Percentiles rank a stretch among this genome's conserved stretches.
phyloP scores from a whole-genome alignment of 2,329 filamentous ascomycete genomes.

The Emmonsia crescens region DNA sequence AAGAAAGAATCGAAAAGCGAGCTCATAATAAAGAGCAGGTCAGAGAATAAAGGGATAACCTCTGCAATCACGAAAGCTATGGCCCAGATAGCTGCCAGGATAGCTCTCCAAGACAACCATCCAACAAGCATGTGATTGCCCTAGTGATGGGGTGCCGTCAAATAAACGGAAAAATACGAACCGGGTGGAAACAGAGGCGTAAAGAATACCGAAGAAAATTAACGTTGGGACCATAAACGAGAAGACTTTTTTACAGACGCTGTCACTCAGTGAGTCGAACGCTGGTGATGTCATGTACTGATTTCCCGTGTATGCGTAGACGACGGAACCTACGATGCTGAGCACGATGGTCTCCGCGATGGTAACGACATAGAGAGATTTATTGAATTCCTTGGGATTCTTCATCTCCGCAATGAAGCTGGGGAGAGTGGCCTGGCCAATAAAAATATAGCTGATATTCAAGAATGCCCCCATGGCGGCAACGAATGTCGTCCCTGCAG shows the following conservation, averaged over 20 bases:
- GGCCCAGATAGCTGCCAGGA: constrained; percentile 64
- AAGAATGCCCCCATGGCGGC: constrained; percentile 76
- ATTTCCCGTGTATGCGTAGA: constrained; percentile 80
- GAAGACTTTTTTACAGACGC: constrained; percentile 72
- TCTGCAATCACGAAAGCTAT: constrained; percentile 85
- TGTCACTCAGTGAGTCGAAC: constrained; percentile 68
- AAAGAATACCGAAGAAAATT: constrained; percentile 83
- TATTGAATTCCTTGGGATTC: constrained; percentile 70
- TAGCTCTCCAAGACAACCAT: constrained; percentile 67
- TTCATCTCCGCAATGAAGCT: constrained; percentile 96
- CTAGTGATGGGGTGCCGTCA: constrained; percentile 64
- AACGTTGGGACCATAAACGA: constrained; percentile 93
- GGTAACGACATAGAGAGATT: constrained; percentile 83
- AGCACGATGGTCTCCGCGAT: constrained; percentile 81
- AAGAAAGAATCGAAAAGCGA: constrained; percentile 71
- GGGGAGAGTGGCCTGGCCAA: constrained; percentile 86
- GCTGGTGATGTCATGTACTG: constrained; percentile 82
- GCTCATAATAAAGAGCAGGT: constrained; percentile 46
- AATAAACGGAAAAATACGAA: constrained; percentile 91
- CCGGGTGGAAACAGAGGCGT: constrained; percentile 78
- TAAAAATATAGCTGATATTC: constrained; percentile 94
- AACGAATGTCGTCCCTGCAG: constrained; percentile 66
- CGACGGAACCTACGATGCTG: constrained; percentile 65
- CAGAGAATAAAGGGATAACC: constrained; percentile 86
- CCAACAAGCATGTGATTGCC: constrained; percentile 68